Conservation (phyloP, 345 rosid genomes). For the Acer negundo region DNA sequence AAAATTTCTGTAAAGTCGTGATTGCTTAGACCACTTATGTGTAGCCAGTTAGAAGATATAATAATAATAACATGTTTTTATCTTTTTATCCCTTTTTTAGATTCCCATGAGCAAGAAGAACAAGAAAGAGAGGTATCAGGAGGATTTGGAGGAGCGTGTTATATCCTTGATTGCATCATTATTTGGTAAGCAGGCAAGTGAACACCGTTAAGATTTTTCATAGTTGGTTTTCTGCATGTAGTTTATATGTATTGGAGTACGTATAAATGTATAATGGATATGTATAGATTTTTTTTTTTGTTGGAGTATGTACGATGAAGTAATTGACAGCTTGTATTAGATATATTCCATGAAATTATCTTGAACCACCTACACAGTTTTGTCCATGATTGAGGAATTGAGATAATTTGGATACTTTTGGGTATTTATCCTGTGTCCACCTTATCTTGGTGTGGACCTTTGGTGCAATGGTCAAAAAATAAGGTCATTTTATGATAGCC, state of each 20-base stretch:
- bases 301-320: background rate
- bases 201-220: conserved; percentile 17
- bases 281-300: background rate
- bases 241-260: background rate
- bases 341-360: background rate
- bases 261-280: background rate
- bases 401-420: too few relatives aligned
- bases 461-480: too few relatives aligned
- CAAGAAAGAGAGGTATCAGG: conserved; percentile 81
- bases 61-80: conserved; percentile 13
- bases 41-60: background rate
- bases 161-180: conserved; percentile 81
- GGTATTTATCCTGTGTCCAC: too few relatives aligned
- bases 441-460: too few relatives aligned
- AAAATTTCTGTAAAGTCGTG: background rate
- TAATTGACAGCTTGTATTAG: background rate
- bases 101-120: conserved; percentile 86
- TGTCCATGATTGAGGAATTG: too few relatives aligned
- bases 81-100: conserved; percentile 38
- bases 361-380: background rate
- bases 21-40: background rate
- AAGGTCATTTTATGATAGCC: too few relatives aligned
- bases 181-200: conserved; percentile 80
- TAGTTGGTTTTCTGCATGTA: background rate
- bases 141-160: conserved; percentile 88